These are phyloP conservation scores for Globisporangium polare DNA, from an alignment of 352 stramenopile genomes.

Conservation along the genomic window DNA sequence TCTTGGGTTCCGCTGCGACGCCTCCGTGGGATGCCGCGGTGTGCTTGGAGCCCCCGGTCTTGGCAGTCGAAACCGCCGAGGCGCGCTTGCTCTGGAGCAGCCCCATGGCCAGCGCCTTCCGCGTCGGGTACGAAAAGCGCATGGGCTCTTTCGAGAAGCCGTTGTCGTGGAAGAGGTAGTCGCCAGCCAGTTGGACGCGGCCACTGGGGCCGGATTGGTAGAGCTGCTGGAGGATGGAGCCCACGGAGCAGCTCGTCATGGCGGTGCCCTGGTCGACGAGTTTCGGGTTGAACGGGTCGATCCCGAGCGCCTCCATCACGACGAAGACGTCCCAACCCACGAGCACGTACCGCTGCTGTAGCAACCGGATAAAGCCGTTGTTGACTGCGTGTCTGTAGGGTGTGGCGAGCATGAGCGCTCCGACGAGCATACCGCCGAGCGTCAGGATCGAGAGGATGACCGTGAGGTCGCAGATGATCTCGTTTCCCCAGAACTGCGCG, in stretches of 20 bases:
- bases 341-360: constrained; percentile 1
- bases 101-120: background rate
- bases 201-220: constrained; percentile 43
- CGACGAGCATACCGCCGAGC: background rate
- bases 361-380: background rate
- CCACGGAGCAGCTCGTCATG: constrained; percentile 28
- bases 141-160: background rate
- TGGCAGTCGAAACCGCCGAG: background rate
- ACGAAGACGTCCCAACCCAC: constrained; percentile 13
- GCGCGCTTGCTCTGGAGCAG: background rate
- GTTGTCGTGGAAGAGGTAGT: constrained; percentile 3
- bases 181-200: background rate
- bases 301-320: constrained; percentile 32
- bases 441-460: constrained; percentile 27
- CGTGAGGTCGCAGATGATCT: constrained; percentile 51
- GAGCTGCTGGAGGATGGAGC: constrained; percentile 39
- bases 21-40: background rate
- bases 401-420: background rate
- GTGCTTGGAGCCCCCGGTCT: background rate
- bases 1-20: too few relatives aligned
- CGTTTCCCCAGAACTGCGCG: constrained; percentile 40
- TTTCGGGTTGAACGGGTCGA: constrained; percentile 35
- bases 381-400: background rate
- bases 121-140: background rate
- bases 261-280: constrained; percentile 19